phyloP scores from a whole-genome alignment of 805 yeast genomes.

The Candida cerambycidarum region DNA sequence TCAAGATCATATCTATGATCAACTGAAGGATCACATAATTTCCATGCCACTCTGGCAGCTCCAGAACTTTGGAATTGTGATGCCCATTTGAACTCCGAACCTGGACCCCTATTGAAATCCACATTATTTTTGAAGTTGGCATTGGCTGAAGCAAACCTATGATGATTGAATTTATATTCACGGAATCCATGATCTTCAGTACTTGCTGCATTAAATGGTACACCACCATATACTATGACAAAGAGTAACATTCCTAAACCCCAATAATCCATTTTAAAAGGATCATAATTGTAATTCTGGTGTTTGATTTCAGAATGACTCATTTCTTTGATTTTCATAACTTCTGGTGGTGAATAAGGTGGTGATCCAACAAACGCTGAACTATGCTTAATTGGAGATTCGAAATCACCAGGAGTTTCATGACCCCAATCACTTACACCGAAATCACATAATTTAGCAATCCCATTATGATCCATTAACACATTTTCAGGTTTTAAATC shows the following conservation, averaged over 20 bases:
- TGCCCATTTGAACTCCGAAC: constrained; percentile 70
- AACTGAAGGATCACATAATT: constrained; percentile 64
- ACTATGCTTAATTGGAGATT: constrained; percentile 38
- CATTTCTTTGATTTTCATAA: constrained; percentile 48
- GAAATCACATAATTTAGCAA: constrained; percentile 71
- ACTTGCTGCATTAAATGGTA: constrained; percentile 59
- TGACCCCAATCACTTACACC: constrained; percentile 73
- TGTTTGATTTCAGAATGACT: constrained; percentile 28
- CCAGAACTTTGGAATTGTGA: constrained; percentile 56
- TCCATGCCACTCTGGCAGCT: constrained; percentile 72
- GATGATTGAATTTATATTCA: constrained; percentile 54
- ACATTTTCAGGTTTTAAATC: constrained; percentile 78
- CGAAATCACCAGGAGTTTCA: constrained; percentile 49
- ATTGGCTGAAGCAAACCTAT: constrained; percentile 38
- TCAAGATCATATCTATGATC: constrained; percentile 53
- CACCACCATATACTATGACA: constrained; percentile 54
- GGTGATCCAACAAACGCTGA: constrained; percentile 71
- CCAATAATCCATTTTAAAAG: constrained; percentile 71
- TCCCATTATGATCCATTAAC: constrained; percentile 56
- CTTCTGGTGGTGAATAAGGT: constrained; percentile 81
- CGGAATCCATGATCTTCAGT: constrained; percentile 51
- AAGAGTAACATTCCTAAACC: constrained; percentile 68
- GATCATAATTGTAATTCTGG: constrained; percentile 51
- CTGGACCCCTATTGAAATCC: constrained; percentile 56
- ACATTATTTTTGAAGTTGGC: constrained; percentile 50